Evolutionary conservation across 164 flowering plant genomes (phyloP), one percentile per base, ranked within the genome.

Genomic region (Vitis riparia): DNA sequence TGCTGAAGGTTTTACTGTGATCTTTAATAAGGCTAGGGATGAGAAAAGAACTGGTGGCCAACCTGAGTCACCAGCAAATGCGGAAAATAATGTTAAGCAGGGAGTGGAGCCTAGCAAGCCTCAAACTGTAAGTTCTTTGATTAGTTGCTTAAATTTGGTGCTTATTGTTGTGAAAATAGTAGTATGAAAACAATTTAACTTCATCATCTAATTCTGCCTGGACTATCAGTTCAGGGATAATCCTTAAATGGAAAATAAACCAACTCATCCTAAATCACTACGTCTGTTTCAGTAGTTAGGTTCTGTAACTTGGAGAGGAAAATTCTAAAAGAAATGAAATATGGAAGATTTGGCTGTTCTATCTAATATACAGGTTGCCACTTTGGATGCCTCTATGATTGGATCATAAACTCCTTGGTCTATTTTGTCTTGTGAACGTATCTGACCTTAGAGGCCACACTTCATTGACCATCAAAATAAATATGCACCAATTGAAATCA

Each of bases 1-100:
- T 59, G 97, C 97, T 62, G 98, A 93, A 82, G 94, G 95, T 50
- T 93, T 91, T 70, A 93, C 97, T 63, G 91, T 90, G 74, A 93
- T 93, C 53, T 93, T 93, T 76, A 93, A 93, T 81, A 93, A 93
- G 76, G 98, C 97, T 44, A 83, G 97, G 73, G 91, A 91, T 84
- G 98, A 91, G 81, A 93, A 88, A 66, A 93, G 91, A 81, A 88
- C 95, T 1, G 97, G 97, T 74, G 93, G 88, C 66, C 91, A 89
- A 70, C 81, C 91, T 44, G 92, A 85, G 7, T 90, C 97, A 16
- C 94, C 97, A 3, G 77, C 71, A 61, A 91, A 84, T 79, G 81
- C 58, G 60, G 86, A 87, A 58, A n/a, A 78, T 58, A 47, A 75
- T 59, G 50, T 56, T 48, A 91, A 76, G 76, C 83, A 75, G 51